Evolutionary conservation across 371 early-diverging fungal genomes (phyloP), one percentile per base, ranked within the genome.

Genomic region (Apophysomyces sp.): DNA sequence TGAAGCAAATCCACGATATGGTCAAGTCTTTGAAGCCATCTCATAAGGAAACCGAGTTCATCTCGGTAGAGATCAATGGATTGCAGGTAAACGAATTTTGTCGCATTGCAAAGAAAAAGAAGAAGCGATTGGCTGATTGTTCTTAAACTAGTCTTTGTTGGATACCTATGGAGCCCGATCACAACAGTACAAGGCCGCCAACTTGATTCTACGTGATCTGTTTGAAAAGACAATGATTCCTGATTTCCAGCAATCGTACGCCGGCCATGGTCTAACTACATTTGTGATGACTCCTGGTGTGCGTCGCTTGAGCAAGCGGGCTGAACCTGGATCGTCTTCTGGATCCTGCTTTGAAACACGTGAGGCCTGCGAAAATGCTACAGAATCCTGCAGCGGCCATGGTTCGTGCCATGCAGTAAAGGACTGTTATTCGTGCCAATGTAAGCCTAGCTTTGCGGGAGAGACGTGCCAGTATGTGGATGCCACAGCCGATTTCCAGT

Each of bases 401-500:
- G 80, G 80, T 55, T 51, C 64, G 5, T 80, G 80, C 41, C 65
- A 59, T 16, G 29, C 58, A 16, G 58, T 56, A 4, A 36, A 57
- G 18, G 67, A 67, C n/a, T 80, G 80, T 52, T 80, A 66, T 56
- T 59, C 62, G 1, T 80, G 80, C 65, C 67, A 67, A 44, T 80
- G 80, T 44, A 58, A 71, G 18, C 57, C 73, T 4, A 49, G 65
- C 15, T 74, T 51, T 36, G 34, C 66, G 7, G 80, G 80, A 34
- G 71, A 72, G 3, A 53, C 77, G 8, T 80, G 80, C 44, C 58
- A 76, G 55, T 65, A 71, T 21, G 57, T 72, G 18, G 67, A 80
- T 63, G 72, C 69, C 31, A 67, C 72, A 3, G 65, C 63, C 16
- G 78, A 80, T 31, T 80, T 80, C 69, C 81, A 80, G 52, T 54